These are phyloP conservation scores for Sugiyamaella pinicola DNA, from an alignment of 1,139 yeast species.

Conservation along the genomic window DNA sequence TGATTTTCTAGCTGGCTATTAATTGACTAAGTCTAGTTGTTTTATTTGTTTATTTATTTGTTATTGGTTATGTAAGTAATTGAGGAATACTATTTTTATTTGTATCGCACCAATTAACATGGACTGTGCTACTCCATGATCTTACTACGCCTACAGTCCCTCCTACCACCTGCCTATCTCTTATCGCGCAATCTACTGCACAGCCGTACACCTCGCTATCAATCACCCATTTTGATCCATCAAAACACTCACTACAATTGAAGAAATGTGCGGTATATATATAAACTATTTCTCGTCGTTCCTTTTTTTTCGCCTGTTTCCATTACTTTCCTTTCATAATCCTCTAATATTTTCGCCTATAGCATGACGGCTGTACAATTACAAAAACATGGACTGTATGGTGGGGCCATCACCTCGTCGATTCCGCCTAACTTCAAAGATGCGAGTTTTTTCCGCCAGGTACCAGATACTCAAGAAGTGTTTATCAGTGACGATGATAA, in stretches of 20 bases:
- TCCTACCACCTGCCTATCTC: slow-evolving; percentile 1
- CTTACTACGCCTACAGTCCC: too few species aligned
- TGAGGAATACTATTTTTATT: too few species aligned
- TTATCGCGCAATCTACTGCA: slow-evolving; percentile 6
- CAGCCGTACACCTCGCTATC: slow-evolving; percentile 17
- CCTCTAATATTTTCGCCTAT: too few species aligned
- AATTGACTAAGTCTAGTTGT: neutral
- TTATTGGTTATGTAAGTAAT: neutral
- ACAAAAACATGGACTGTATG: slow-evolving; percentile 51
- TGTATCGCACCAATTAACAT: too few species aligned
- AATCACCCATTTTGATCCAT: slow-evolving; percentile 14
- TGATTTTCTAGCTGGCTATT: neutral
- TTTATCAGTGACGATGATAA: slow-evolving; percentile 48
- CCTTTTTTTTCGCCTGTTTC: neutral
- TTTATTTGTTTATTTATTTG: neutral
- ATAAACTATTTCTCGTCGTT: neutral
- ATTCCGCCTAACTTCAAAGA: slow-evolving; percentile 64
- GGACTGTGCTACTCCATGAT: too few species aligned
- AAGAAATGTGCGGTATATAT: slow-evolving; percentile 1
- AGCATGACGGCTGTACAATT: slow-evolving; percentile 6
- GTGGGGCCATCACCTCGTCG: slow-evolving; percentile 69
- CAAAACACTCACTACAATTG: neutral
- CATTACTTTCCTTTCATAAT: neutral
- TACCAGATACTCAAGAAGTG: slow-evolving; percentile 91
- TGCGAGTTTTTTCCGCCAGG: slow-evolving; percentile 71